Evolutionary conservation across 331 rosid genomes (phyloP), one percentile per base, ranked within the genome.

Genomic region (Rhamnella rubrinervis): DNA sequence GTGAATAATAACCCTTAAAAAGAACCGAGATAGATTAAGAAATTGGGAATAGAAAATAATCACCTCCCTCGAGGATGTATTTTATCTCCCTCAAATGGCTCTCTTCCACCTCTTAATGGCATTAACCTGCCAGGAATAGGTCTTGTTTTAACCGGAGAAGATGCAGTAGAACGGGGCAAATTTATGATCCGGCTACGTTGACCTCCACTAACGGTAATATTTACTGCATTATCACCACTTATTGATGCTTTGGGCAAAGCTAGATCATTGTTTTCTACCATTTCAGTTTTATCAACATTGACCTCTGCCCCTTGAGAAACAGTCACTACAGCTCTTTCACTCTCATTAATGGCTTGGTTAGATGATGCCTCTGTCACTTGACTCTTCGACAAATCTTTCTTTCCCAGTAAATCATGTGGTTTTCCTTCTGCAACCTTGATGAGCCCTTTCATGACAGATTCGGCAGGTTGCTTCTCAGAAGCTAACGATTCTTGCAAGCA

Each of bases 31-130:
- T 6, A 20, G 59, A 37, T 28, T 23, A 61, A 17, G 49, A 61
- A 19, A 41, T 19, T 6, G 7, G 64, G 20, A 14, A 70, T n/a
- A 70, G 58, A 46, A 57, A 75, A 71, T 13, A 61, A 69, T 80
- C 87, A 93, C 97, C 98, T 91, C 90, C 88, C 92, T 73, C 85
- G 71, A 70, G 75, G 71, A 38, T 75, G 84, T 23, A 91, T 55
- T 46, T 71, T 84, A 13, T 77, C 91, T 35, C 78, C 81, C 9
- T 81, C 89, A 37, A 65, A 70, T 20, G 85, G 51, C 71, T 84
- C 92, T 80, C 88, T 87, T 55, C 80, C 92, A n/a, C 59, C 67
- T 66, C 81, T 82, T 71, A 86, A 75, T 15, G 83, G 73, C 52
- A 85, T 67, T n/a, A 82, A 62, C 78, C 84, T 83, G 63, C 81